Evolutionary conservation across 352 stramenopile genomes (phyloP).

Genomic region (Pythium oligandrum): DNA sequence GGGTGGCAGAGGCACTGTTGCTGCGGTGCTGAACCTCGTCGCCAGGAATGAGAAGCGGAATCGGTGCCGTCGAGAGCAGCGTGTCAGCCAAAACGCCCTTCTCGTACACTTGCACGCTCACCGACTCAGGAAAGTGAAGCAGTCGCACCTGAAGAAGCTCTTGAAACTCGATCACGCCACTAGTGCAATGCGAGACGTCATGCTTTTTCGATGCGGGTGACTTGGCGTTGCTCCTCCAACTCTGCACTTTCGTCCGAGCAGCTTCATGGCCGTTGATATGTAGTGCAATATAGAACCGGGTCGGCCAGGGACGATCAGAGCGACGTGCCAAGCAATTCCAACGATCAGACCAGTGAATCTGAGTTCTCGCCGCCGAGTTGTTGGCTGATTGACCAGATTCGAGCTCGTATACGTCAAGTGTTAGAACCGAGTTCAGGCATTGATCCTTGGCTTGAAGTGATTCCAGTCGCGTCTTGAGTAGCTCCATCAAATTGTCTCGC

Average conservation of each 20-base stretch:
- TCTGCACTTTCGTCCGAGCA: constrained; percentile 13
- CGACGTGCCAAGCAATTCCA: not conserved
- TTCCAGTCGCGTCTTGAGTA: constrained; percentile 26
- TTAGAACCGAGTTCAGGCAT: constrained; percentile 23
- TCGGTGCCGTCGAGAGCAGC: constrained; percentile 39
- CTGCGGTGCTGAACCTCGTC: constrained; percentile 10
- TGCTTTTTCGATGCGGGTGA: too few species aligned
- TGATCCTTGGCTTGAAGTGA: constrained; percentile 30
- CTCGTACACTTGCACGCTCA: constrained; percentile 49
- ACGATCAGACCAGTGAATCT: too few species aligned
- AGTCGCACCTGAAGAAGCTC: constrained; percentile 45
- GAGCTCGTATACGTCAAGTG: constrained; percentile 4
- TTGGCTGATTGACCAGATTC: too few species aligned
- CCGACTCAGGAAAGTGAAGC: constrained; percentile 40
- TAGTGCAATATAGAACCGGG: constrained; percentile 17
- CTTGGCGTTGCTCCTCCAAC: constrained; percentile 3
- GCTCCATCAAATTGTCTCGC: not conserved
- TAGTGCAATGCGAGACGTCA: not conserved
- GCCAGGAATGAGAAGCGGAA: constrained; percentile 51
- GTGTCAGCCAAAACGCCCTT: constrained; percentile 26
- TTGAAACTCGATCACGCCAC: constrained; percentile 36
- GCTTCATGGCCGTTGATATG: constrained; percentile 26
- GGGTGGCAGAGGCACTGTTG: constrained; percentile 8
- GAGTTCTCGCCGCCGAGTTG: too few species aligned
- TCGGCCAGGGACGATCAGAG: not conserved